Conservation (phyloP, 192 early-diverging fungal species). For the Gonapodya prolifera region DNA sequence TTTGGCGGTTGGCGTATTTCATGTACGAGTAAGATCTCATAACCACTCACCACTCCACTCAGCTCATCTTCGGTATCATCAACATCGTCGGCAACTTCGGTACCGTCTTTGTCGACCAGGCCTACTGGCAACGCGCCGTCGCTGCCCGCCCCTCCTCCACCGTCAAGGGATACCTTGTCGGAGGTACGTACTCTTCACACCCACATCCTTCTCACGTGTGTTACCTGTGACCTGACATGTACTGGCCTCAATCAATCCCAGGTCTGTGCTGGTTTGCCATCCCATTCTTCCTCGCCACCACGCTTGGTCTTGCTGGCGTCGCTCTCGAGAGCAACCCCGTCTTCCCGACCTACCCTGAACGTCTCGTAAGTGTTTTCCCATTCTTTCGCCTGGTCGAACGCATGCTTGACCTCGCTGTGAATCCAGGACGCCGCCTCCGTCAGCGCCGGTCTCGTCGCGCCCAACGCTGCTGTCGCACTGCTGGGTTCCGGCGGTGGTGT, state of each 20-base stretch:
- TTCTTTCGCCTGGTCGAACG: no score
- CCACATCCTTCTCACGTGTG: neutral
- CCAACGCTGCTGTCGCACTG: constrained; percentile 47
- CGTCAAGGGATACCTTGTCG: constrained; percentile 55
- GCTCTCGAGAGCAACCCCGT: constrained; percentile 38
- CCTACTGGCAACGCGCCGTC: constrained; percentile 64
- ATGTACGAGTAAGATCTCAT: neutral
- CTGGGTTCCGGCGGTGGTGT: constrained; percentile 48
- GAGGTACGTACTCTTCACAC: constrained; percentile 51
- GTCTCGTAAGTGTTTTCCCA: constrained; percentile 18
- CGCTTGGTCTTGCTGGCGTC: constrained; percentile 52
- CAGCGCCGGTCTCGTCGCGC: constrained; percentile 50
- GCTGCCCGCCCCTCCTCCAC: constrained; percentile 52
- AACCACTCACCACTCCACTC: no score
- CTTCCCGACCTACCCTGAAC: constrained; percentile 41
- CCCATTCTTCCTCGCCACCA: constrained; percentile 59
- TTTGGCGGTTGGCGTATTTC: neutral
- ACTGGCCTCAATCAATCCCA: no score
- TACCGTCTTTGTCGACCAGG: constrained; percentile 60
- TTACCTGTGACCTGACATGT: no score
- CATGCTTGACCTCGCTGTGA: neutral
- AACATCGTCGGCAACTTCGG: constrained; percentile 69
- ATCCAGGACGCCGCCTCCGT: constrained; percentile 31
- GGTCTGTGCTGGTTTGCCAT: constrained; percentile 35
- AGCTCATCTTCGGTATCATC: constrained; percentile 65